phyloP scores from a whole-genome alignment of 2,329 filamentous ascomycete genomes.

The Parastagonospora nodorum region DNA sequence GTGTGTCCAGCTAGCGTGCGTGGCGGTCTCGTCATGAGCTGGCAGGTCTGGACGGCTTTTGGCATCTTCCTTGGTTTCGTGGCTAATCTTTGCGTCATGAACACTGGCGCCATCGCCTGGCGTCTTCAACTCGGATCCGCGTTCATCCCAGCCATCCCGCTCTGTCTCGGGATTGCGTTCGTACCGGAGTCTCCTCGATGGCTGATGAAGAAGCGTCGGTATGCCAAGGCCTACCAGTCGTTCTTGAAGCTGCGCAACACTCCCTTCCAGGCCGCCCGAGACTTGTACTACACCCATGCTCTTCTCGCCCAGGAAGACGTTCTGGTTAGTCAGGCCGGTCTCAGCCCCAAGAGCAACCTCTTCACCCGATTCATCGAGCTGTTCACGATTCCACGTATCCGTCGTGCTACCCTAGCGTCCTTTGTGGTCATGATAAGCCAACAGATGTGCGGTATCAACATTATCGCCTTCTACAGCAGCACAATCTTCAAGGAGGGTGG shows the following conservation, averaged over 20 bases:
- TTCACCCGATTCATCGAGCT: constrained; percentile 57
- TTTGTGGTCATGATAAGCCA: constrained; percentile 77
- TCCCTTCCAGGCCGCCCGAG: constrained; percentile 49
- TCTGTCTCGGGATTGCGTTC: constrained; percentile 48
- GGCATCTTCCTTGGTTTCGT: constrained; percentile 54
- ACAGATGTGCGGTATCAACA: constrained; percentile 62
- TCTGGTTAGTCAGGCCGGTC: constrained; percentile 36
- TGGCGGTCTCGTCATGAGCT: constrained; percentile 54
- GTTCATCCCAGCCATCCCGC: constrained; percentile 47
- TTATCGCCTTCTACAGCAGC: constrained; percentile 58
- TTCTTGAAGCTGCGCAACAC: constrained; percentile 47
- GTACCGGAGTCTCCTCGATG: constrained; percentile 46
- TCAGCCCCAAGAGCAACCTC: constrained; percentile 45
- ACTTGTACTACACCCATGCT: constrained; percentile 50
- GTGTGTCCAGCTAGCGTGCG: constrained; percentile 55
- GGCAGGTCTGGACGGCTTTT: constrained; percentile 52
- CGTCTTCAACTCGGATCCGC: constrained; percentile 48
- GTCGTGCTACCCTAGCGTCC: constrained; percentile 75
- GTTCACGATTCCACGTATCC: constrained; percentile 71
- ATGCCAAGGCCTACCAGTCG: constrained; percentile 46
- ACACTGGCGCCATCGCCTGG: constrained; percentile 45
- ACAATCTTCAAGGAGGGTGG: constrained; percentile 57
- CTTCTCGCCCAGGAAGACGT: constrained; percentile 44
- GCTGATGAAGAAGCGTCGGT: constrained; percentile 50
- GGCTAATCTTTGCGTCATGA: constrained; percentile 48